Evolutionary conservation across 1,284 basidiomycete genomes (phyloP), one percentile per base, ranked within the genome.

Genomic region (Boletus sp.): DNA sequence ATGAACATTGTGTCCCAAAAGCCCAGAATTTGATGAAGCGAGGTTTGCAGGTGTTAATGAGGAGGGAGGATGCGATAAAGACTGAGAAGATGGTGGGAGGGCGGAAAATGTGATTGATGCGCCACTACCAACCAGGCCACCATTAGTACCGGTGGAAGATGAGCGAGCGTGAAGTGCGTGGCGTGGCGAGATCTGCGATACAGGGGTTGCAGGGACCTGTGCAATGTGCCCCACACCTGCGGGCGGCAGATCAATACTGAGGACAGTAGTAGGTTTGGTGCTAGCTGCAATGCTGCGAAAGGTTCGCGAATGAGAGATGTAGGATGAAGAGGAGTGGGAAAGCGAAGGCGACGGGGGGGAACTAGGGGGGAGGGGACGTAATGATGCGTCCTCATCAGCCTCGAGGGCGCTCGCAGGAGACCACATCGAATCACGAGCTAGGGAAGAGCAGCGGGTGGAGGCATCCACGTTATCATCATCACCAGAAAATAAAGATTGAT

Each of bases 261-360:
- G 81, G 29, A 97, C 75, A 0, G 96, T 98, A 3, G 96, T 98
- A 3, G 94, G 96, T 73, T 98, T 98, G 7, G 96, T 98, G 68
- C 92, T 94, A 1, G 93, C 91, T 24, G 91, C 84, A 65, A 90
- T 87, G 68, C 88, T 92, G 68, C 82, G 80, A 76, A 91, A 89
- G 6, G 89, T 92, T 52, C 85, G 82, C n/a, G 88, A 81, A 68
- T 92, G 82, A 16, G 88, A 91, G 44, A 91, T 79, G 72, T 90
- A 89, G 1, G 91, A 90, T 1, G 89, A 88, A 11, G 89, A 88
- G 2, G 86, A 91, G 58, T 81, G 86, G 9, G 87, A 92, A 9
- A 89, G 91, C 0, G 91, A 88, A 3, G 92, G 93, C 1, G 91
- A 93, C 15, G 89, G 89, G 7, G 91, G 90, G 4, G 85, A 80